Base-by-base conservation (phyloP, 2,329 filamentous ascomycete species). In the Hypoxylon sp. region DNA sequence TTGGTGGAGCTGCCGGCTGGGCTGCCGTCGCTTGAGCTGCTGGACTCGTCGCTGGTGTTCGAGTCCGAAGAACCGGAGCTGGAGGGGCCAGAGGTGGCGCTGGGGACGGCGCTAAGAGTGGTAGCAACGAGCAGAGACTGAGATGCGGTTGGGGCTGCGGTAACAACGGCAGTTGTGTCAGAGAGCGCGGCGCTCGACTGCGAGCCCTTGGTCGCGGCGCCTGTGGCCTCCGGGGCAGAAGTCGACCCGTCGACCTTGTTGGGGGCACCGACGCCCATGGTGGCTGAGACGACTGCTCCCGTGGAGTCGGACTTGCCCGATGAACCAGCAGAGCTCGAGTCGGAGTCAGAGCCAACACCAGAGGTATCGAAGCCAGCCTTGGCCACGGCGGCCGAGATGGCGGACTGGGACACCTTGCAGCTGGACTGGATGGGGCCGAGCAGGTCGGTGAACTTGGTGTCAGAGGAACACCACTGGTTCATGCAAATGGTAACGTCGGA, bases 401-500 rank as follows among this genome's bases (percentile, higher is more conserved):
- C 79, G 20, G 74, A 70, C 30, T 74, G 68, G 22, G 81, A 77
- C 27, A 79, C 62, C 22, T 77, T 70, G 70, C 82, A 83, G 3
- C 70, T 74, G n/a, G 74, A 35, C 65, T 77, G 68, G 33, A 83
- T 71, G 33, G 78, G 77, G 20, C 65, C 69, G 37, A 83, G 66
- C 55, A 83, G 75, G 31, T 76, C 70, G 27, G 71, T 69, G 27
- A 78, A 76, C 53, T 77, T 77, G 31, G 82, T 70, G 48, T 76
- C 71, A 22, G 76, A 61, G 13, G 75, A 64, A 74, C 82, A 84
- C 67, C 76, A 77, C 63, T 76, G 75, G 73, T 78, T 80, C 73
- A 81, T 79, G 73, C 82, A 83, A n/a, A 75, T 74, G 14, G 80
- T 74, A 31, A 81, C 77, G 42, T 79, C 76, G 14, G 79, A 76